Evolutionary conservation across 2,329 filamentous ascomycete genomes (phyloP).

Genomic region (Talaromyces sp.): DNA sequence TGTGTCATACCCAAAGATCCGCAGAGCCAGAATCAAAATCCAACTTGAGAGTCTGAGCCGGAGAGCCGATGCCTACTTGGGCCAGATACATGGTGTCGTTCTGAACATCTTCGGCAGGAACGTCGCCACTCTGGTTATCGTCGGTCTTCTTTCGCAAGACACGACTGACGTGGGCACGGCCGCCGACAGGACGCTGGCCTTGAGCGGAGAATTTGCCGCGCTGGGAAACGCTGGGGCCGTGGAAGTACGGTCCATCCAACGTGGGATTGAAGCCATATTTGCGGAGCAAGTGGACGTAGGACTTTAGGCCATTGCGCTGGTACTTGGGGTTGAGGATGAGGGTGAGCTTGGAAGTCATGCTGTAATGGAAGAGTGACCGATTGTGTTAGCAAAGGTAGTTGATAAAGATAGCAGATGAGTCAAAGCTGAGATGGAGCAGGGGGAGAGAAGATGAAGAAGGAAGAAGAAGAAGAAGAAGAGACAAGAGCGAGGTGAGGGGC

Average conservation of each 20-base stretch:
- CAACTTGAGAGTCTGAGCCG: slow-evolving; percentile 55
- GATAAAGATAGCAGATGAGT: background rate
- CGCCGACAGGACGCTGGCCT: slow-evolving; percentile 43
- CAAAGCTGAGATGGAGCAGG: background rate
- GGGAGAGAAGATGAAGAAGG: background rate
- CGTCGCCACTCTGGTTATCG: slow-evolving; percentile 40
- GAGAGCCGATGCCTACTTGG: slow-evolving; percentile 59
- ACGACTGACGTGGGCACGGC: slow-evolving; percentile 43
- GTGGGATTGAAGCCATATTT: slow-evolving; percentile 62
- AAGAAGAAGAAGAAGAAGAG: background rate
- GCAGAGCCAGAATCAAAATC: slow-evolving; percentile 68
- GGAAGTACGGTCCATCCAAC: slow-evolving; percentile 56
- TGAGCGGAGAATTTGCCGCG: slow-evolving; percentile 39
- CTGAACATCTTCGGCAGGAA: slow-evolving; percentile 59
- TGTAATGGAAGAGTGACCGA: slow-evolving; percentile 5
- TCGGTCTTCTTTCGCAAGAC: slow-evolving; percentile 49
- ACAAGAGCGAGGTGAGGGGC: background rate
- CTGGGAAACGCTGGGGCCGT: slow-evolving; percentile 45
- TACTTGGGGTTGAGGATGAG: slow-evolving; percentile 57
- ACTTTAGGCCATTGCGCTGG: slow-evolving; percentile 55
- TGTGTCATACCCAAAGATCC: slow-evolving; percentile 59
- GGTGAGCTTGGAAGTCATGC: slow-evolving; percentile 42
- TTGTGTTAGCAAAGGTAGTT: background rate
- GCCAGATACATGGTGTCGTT: slow-evolving; percentile 63
- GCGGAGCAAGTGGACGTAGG: slow-evolving; percentile 56